phyloP scores from a whole-genome alignment of 2,329 filamentous ascomycete genomes.

The Paecilomyces sp. region DNA sequence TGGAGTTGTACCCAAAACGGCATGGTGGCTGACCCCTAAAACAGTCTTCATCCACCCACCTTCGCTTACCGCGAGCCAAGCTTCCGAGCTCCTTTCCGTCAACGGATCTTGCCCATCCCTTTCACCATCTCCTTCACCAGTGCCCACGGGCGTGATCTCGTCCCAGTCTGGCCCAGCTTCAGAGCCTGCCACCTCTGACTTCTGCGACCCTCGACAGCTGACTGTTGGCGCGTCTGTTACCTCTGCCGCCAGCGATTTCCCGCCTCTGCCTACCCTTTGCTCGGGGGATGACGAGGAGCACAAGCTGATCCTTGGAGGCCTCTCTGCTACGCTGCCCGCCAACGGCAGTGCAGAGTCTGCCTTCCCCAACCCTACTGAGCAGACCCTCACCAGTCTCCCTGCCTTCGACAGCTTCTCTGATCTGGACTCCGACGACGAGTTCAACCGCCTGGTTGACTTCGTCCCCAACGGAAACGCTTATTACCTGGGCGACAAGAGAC shows the following conservation, averaged over 20 bases:
- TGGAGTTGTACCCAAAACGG: conserved; percentile 1
- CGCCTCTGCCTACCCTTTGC: conserved; percentile 49
- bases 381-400: conserved; percentile 55
- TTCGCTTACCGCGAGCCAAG: conserved; percentile 56
- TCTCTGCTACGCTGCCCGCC: conserved; percentile 28
- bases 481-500: conserved; percentile 60
- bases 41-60: conserved; percentile 61
- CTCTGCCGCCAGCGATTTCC: conserved; percentile 52
- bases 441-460: conserved; percentile 68
- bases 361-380: conserved; percentile 37
- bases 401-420: conserved; percentile 82
- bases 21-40: conserved; percentile 16
- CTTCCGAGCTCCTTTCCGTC: conserved; percentile 65
- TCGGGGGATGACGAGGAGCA: conserved; percentile 31
- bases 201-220: conserved; percentile 86
- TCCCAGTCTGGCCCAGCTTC: conserved; percentile 60
- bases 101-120: conserved; percentile 68
- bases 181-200: conserved; percentile 67
- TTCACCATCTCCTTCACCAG: conserved; percentile 78
- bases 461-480: conserved; percentile 51
- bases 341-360: conserved; percentile 30
- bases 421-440: conserved; percentile 85
- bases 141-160: conserved; percentile 64
- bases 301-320: conserved; percentile 27
- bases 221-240: conserved; percentile 56